Conservation (phyloP, 805 yeast species). For the Metschnikowia reukaufii region DNA sequence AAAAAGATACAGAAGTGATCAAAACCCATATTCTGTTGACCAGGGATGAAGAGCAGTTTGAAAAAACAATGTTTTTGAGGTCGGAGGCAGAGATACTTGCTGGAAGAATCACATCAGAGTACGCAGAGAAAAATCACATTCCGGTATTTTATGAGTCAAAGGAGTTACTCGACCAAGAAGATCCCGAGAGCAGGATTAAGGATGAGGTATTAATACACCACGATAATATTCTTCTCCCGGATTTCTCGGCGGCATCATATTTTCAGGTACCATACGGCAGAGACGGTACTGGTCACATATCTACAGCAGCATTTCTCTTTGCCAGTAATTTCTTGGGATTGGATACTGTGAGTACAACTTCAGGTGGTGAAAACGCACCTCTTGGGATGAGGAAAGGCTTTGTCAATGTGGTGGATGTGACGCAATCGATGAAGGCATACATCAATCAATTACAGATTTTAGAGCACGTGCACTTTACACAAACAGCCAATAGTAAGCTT, state of each 20-base stretch:
- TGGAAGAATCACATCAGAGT: constrained; percentile 27
- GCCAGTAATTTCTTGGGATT: constrained; percentile 33
- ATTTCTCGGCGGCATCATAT: constrained; percentile 35
- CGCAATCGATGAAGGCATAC: constrained; percentile 26
- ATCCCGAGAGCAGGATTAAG: constrained; percentile 2
- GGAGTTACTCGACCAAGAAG: constrained; percentile 18
- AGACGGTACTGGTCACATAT: constrained; percentile 35
- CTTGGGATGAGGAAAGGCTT: constrained; percentile 31
- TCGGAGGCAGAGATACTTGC: constrained; percentile 29
- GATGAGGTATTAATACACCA: constrained; percentile 36
- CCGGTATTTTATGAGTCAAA: constrained; percentile 24
- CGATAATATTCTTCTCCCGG: constrained; percentile 36
- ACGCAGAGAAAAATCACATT: constrained; percentile 19
- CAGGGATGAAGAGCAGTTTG: neutral
- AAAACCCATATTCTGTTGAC: constrained; percentile 3
- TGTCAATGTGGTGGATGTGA: constrained; percentile 26
- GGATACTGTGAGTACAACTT: constrained; percentile 16
- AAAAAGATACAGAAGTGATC: constrained; percentile 3
- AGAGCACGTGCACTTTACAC: constrained; percentile 25
- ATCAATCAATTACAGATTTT: constrained; percentile 42
- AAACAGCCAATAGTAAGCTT: constrained; percentile 8
- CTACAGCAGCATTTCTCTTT: constrained; percentile 33
- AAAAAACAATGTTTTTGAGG: constrained; percentile 22
- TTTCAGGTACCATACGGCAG: constrained; percentile 39
- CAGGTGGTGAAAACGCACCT: constrained; percentile 20